phyloP scores from a whole-genome alignment of 202 grass and related monocot species.

The Carex sylvatica region DNA sequence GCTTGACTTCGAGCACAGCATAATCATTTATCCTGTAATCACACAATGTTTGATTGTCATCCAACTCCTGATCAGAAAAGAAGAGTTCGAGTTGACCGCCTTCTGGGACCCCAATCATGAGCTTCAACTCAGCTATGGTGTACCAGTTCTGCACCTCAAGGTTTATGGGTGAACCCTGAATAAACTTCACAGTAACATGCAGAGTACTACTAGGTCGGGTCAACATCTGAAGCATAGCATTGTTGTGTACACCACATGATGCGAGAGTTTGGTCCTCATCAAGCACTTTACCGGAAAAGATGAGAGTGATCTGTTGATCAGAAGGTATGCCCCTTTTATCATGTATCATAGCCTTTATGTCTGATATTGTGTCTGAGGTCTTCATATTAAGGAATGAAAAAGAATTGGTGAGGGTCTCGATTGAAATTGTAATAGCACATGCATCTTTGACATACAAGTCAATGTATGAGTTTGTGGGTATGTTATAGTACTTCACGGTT shows the following conservation, averaged over 20 bases:
- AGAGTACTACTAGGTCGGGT: constrained; percentile 35
- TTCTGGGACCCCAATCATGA: constrained; percentile 39
- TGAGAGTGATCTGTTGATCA: constrained; percentile 38
- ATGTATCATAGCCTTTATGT: no score
- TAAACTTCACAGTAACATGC: constrained; percentile 30
- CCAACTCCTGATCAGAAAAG: constrained; percentile 20
- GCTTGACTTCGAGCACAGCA: constrained; percentile 24
- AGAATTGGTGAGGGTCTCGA: constrained; percentile 34
- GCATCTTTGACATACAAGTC: constrained; percentile 46
- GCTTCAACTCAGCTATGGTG: constrained; percentile 57
- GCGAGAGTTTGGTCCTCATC: constrained; percentile 40
- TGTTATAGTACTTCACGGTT: constrained; percentile 44
- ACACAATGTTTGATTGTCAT: constrained; percentile 33
- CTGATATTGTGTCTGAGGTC: constrained; percentile 34
- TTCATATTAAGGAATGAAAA: constrained; percentile 41
- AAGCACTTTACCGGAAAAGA: constrained; percentile 34
- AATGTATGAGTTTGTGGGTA: constrained; percentile 44
- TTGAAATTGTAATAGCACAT: constrained; percentile 40
- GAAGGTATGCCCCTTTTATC: constrained; percentile 33
- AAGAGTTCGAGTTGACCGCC: constrained; percentile 1
- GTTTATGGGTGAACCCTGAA: constrained; percentile 18
- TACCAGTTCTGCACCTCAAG: constrained; percentile 57
- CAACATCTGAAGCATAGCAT: constrained; percentile 38
- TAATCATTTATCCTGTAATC: constrained; percentile 30
- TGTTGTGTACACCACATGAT: constrained; percentile 39